These are phyloP conservation scores for Fragilaria radians DNA, from an alignment of 108 stramenopile species.

Conservation along the genomic window DNA sequence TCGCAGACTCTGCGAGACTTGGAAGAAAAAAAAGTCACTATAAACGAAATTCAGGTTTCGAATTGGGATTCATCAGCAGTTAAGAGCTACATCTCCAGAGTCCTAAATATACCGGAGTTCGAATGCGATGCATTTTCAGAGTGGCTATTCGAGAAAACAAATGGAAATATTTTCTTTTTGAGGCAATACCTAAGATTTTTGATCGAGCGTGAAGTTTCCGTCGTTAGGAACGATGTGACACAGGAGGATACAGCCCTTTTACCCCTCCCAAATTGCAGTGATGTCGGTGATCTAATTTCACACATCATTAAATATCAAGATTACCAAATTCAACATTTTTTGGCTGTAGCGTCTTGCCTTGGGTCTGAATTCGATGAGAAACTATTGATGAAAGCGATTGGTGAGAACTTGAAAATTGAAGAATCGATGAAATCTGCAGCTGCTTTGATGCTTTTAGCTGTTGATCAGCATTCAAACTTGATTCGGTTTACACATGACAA, in stretches of 20 bases:
- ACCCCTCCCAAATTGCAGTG: slow-evolving; percentile 6
- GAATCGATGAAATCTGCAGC: slow-evolving; percentile 21
- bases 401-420: no score
- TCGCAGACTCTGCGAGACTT: no score
- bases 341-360: slow-evolving; percentile 45
- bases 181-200: slow-evolving; percentile 8
- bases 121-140: slow-evolving; percentile 19
- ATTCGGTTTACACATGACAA: slow-evolving; percentile 30
- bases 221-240: background rate
- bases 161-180: slow-evolving; percentile 11
- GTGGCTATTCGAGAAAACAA: slow-evolving; percentile 8
- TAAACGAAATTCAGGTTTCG: slow-evolving; percentile 7
- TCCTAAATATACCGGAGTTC: slow-evolving; percentile 1
- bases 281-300: slow-evolving; percentile 32
- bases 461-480: background rate
- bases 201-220: background rate
- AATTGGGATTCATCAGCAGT: slow-evolving; percentile 10
- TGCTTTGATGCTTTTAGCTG: slow-evolving; percentile 19
- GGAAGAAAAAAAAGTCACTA: background rate
- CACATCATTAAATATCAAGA: slow-evolving; percentile 25
- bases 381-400: no score
- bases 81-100: slow-evolving; percentile 15
- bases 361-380: slow-evolving; percentile 32
- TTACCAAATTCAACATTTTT: slow-evolving; percentile 25
- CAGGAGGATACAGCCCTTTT: slow-evolving; percentile 24